Evolutionary conservation across 495 filamentous ascomycete species (phyloP), one percentile per base, ranked within the genome.

Genomic region (Xeromyces bisporus): DNA sequence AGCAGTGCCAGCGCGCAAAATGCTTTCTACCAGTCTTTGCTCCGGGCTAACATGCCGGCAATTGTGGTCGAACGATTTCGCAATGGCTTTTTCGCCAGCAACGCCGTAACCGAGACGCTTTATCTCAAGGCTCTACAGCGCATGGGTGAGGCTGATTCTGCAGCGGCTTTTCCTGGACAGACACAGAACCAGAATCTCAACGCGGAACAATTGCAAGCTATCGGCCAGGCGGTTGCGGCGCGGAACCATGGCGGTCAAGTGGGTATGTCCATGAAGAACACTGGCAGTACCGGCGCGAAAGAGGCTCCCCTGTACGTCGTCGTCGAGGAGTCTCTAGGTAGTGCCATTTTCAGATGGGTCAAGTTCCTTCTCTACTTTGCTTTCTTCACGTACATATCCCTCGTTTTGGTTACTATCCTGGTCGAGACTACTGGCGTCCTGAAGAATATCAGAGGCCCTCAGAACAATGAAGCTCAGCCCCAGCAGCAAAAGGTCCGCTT

Each of bases 401-500:
- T 92, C 26, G 67, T 87, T 14, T 44, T 85, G 29, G 54, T 93
- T 27, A 80, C 79, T 3, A 66, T 96, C 35, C 46, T 80, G 23
- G 65, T 93, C 34, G 91, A 97, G 56, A 68, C 65, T 20, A 67
- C 80, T 26, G 76, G 76, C 15, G 59, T 76, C 3, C 45, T 93
- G 39, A 84, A 78, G 55, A 89, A 82, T 33, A 72, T 86, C 15
- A 68, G 74, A 1, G 75, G 73, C 25, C 44, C 68, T 1, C 62
- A 71, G 31, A 74, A 68, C 34, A 80, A 78, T 35, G 84, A 97
- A 52, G 85, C 84, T 33, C 81, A 84, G 44, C 71, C 89, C 4
- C 75, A 93, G 48, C 73, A 85, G 36, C 89, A 97, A 46, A 96
- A 66, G 29, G 80, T 80, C 25, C 77, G 84, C 12, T 97, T 97